Evolutionary conservation across 805 yeast genomes (phyloP), one percentile per base, ranked within the genome.

Genomic region (Cyberlindnera veronae): DNA sequence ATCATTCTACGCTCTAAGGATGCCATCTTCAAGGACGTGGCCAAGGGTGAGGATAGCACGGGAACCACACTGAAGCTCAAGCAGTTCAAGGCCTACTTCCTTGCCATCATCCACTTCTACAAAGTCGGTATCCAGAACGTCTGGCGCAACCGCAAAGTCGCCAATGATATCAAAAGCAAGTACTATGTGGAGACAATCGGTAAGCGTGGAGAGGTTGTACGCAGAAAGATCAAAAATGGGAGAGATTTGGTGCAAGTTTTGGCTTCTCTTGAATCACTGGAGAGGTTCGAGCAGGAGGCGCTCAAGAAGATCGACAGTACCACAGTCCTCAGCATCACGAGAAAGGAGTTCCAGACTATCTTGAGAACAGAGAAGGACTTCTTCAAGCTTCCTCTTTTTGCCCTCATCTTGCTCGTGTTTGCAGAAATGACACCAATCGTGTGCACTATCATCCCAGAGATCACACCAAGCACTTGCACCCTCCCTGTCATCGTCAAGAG

Each of bases 381-480:
- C 40, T 48, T 60, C 53, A 78, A 77, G 54, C 48, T 79, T 15
- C 84, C 84, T 2, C 18, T 60, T n/a, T 79, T 79, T 58, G 68
- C 71, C 1, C 31, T 77, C 3, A 46, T 76, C 6, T 62, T 72
- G 34, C 33, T 72, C 20, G 47, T 76, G 3, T 77, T 76, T 54
- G 74, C 73, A 52, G 86, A 79, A 49, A 51, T 62, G 36, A 74
- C 82, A 0, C 81, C 82, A 1, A 16, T 75, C 1, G 46, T 79
- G 5, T 76, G 81, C 51, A 74, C 69, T 39, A 55, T 65, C 4
- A 54, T 77, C 36, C 85, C 85, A 0, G 74, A 72, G 45, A 52
- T 79, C 5, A 70, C 79, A 1, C 81, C 84, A 9, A 71, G 70
- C 62, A 77, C 82, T 10, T 79, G 84, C 55, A 63, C 74, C 9